These are phyloP conservation scores for Pleurotus pulmonarius DNA, from an alignment of 768 basidiomycete species.

Conservation along the genomic window DNA sequence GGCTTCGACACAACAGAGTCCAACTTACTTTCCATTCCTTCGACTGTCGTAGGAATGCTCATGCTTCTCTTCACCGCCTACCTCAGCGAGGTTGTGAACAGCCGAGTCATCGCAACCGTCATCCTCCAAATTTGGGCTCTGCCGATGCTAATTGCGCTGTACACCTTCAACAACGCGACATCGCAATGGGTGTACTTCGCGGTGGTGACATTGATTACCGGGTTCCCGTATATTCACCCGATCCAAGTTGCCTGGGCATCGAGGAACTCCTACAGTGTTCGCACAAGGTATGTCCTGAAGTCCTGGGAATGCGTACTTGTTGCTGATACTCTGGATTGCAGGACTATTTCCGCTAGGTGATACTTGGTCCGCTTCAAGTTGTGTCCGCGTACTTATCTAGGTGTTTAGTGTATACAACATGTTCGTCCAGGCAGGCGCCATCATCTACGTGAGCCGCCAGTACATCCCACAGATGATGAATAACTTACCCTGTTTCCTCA, in stretches of 20 bases:
- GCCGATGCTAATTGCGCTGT: conserved; percentile 54
- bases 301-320: not conserved
- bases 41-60: conserved; percentile 46
- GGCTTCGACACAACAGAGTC: conserved; percentile 63
- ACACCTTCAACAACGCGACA: conserved; percentile 43
- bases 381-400: too few relatives aligned
- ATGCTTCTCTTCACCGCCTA: conserved; percentile 46
- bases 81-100: conserved; percentile 53
- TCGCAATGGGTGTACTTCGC: conserved; percentile 55
- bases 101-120: conserved; percentile 49
- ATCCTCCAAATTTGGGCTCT: conserved; percentile 60
- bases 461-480: not conserved
- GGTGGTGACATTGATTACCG: conserved; percentile 51
- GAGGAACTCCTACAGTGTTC: conserved; percentile 57
- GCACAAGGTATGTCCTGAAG: conserved; percentile 39
- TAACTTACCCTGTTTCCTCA: not conserved
- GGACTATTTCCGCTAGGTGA: conserved; percentile 38
- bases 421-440: conserved; percentile 56
- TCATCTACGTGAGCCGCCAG: conserved; percentile 37
- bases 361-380: too few relatives aligned
- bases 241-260: conserved; percentile 57
- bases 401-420: conserved; percentile 50
- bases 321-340: conserved; percentile 6
- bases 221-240: conserved; percentile 49
- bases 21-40: conserved; percentile 61